Evolutionary conservation across 768 basidiomycete species (phyloP), one percentile per base, ranked within the genome.

Genomic region (Russula foetens): DNA sequence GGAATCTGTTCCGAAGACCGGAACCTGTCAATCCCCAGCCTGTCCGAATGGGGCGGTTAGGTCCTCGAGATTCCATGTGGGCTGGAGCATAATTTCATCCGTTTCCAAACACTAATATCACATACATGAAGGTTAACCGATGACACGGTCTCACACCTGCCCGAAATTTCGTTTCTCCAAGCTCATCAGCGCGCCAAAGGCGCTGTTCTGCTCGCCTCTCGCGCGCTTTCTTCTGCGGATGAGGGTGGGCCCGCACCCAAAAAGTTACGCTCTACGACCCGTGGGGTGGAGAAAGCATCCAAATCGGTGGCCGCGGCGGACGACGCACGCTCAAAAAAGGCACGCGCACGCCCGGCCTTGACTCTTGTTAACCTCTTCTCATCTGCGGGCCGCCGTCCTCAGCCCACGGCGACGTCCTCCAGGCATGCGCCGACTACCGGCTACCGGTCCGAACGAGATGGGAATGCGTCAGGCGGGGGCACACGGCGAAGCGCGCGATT

Each of bases 321-420:
- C 68, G 85, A 86, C 75, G 85, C 87, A 74, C 81, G 84, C 73
- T 77, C 80, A 80, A 89, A 88, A 87, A 90, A 91, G 88, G 89
- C 85, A 88, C 84, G 87, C 85, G 84, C 83, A 80, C 86, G 85
- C 84, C 85, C 84, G 85, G 86, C 84, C 81, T 81, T 88, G 81
- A 84, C 82, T 77, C 83, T 86, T 85, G 80, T 84, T 87, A 88
- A 88, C 78, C 79, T 86, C 79, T 86, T 88, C 87, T 89, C 86
- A 88, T 87, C 83, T 75, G 65, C 65, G 59, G 63, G 59, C 84
- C 85, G 84, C 82, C 80, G 80, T 82, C 82, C 82, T 75, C 86
- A 88, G 85, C 79, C 82, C 71, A 63, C 71, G 69, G 77, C 81
- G 72, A 79, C 81, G 74, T 79, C 84, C 71, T 79, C 85, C 74